These are phyloP conservation scores for Alternaria triticina DNA, from an alignment of 2,329 filamentous ascomycete species.

Conservation along the genomic window DNA sequence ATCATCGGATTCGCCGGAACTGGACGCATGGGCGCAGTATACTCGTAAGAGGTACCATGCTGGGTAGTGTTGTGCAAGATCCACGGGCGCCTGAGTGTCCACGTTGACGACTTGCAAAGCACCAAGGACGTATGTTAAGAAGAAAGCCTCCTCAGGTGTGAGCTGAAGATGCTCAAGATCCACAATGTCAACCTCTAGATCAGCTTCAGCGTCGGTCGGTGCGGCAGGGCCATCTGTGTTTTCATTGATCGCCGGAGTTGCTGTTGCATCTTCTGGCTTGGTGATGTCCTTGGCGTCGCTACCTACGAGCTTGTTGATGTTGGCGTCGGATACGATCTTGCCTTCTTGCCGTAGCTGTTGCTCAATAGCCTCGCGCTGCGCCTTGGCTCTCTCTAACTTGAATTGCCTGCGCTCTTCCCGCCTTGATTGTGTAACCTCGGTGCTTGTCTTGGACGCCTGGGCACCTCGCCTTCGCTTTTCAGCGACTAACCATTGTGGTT, in stretches of 20 bases:
- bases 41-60: conserved; percentile 50
- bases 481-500: conserved; percentile 88
- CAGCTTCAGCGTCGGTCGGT: conserved; percentile 3
- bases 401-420: conserved; percentile 81
- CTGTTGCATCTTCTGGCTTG: conserved; percentile 18
- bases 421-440: conserved; percentile 77
- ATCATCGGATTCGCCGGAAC: conserved; percentile 50
- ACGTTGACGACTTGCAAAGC: conserved; percentile 69
- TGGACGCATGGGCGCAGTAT: conserved; percentile 73
- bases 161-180: conserved; percentile 88
- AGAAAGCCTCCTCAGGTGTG: conserved; percentile 89
- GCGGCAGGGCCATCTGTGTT: conserved; percentile 10
- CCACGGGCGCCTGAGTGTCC: conserved; percentile 39
- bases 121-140: conserved; percentile 81
- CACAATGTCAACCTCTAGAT: conserved; percentile 21
- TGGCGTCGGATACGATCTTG: conserved; percentile 36
- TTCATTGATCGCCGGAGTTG: conserved; percentile 21
- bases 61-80: conserved; percentile 52
- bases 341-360: conserved; percentile 67
- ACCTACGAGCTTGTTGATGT: conserved; percentile 39
- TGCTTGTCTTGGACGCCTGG: conserved; percentile 72
- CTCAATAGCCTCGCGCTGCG: conserved; percentile 83
- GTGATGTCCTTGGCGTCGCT: conserved; percentile 28
- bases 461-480: conserved; percentile 76
- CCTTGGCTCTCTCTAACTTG: conserved; percentile 90